Evolutionary conservation across 148 eudicot genomes (phyloP), one percentile per base, ranked within the genome.

Genomic region (Amaranthus hypochondriacus): DNA sequence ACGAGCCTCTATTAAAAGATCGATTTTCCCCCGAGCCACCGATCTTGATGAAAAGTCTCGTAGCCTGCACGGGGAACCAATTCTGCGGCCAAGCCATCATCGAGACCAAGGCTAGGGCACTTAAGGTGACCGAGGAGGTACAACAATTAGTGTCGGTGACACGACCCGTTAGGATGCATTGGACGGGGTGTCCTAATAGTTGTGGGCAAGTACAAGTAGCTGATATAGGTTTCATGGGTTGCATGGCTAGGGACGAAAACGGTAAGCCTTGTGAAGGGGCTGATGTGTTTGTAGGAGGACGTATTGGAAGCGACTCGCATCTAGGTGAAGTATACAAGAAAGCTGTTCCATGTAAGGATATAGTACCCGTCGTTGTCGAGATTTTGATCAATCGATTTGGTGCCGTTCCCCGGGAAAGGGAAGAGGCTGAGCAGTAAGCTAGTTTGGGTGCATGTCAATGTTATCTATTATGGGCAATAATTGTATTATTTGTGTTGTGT

Each of bases 141-240:
- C 79, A 82, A 13, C 69, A 85, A 71, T 86, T 68, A 18, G 98
- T 95, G 5, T 88, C 96, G 0, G 76, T 90, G 18, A 73, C 85
- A 9, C 75, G 73, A 68, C 92, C 96, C 4, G 88, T 95, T 54
- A 83, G 97, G 79, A 95, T 95, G 98, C 98, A 95, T 77, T 92
- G 98, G 98, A 92, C 97, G 0, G 98, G 98, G 2, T 95, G 98
- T 78, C 93, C 97, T 1, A 95, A 95, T 66, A 84, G 79, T 13
- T 95, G 97, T 52, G 98, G 88, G 42, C 97, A 92, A 71, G 90
- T 95, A n/a, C 98, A 95, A 74, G 98, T 95, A 66, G 98, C 98
- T 0, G 98, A 95, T 81, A 92, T 95, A 7, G 98, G 98, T 51
- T 95, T 95, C 74, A 92, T 92, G 98, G 98, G 98, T 9, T 94